A percentile compares a stretch with the other conserved stretches of the same genome.
These are phyloP conservation scores for Pelargonium nanum DNA, from an alignment of 345 rosid species.

Conservation along the genomic window DNA sequence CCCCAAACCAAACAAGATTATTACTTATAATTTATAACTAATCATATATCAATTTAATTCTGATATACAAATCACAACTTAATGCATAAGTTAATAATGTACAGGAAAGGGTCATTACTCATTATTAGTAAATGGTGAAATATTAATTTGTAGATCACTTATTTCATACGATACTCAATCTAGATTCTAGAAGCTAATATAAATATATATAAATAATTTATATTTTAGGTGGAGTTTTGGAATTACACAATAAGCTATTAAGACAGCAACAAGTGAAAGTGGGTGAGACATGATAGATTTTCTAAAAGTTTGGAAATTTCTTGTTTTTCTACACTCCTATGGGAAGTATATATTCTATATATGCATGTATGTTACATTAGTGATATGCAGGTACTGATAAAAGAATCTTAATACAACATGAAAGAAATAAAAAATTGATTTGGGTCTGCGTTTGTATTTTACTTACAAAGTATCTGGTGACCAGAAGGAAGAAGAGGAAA, in stretches of 20 bases:
- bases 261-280: background rate
- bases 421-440: background rate
- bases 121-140: no score
- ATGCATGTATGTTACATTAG: no score
- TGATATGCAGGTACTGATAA: no score
- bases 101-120: no score
- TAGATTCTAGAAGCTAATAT: background rate
- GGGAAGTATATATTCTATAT: background rate
- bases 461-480: slow-evolving; percentile 69
- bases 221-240: background rate
- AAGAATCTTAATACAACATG: no score
- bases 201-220: no score
- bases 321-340: background rate
- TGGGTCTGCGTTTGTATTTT: background rate
- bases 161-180: background rate
- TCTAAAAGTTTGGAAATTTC: background rate
- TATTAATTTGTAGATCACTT: no score
- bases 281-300: background rate
- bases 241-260: no score
- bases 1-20: background rate
- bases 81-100: no score
- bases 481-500: slow-evolving; percentile 77
- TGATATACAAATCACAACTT: no score
- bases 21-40: no score
- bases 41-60: no score